Conservation (phyloP, 257 asterid genomes). For the Galeopsis tetrahit region DNA sequence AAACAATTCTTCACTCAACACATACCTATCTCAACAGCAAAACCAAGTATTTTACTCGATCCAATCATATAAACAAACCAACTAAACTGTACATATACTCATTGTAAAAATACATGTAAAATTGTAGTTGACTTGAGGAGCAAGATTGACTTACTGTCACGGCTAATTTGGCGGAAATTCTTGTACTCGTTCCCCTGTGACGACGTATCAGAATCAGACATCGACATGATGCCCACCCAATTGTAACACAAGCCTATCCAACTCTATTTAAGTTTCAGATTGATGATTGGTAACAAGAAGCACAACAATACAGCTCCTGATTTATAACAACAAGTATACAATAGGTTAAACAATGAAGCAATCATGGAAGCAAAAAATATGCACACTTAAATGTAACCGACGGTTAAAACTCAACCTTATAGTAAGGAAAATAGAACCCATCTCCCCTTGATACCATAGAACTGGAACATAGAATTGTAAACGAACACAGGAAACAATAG, state of each 20-base stretch:
- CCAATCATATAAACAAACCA: constrained; percentile 35
- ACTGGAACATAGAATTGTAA: constrained; percentile 5
- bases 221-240: constrained; percentile 48
- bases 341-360: constrained; percentile 15
- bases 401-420: not conserved
- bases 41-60: constrained; percentile 29
- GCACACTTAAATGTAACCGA: not conserved
- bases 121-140: not conserved
- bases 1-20: not conserved
- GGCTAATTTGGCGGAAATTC: constrained; percentile 57
- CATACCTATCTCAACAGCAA: constrained; percentile 18
- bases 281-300: constrained; percentile 1
- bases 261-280: constrained; percentile 1
- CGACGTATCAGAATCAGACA: constrained; percentile 61
- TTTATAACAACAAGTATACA: constrained; percentile 22
- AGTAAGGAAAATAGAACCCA: constrained; percentile 15
- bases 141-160: constrained; percentile 49
- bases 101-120: constrained; percentile 8
- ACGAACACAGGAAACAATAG: not conserved
- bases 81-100: constrained; percentile 26
- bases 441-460: not conserved
- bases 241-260: constrained; percentile 28
- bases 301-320: not conserved
- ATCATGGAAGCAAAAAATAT: constrained; percentile 11
- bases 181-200: constrained; percentile 61